Conservation (phyloP, 176 grass and related monocot species). For the Musa beccarii region DNA sequence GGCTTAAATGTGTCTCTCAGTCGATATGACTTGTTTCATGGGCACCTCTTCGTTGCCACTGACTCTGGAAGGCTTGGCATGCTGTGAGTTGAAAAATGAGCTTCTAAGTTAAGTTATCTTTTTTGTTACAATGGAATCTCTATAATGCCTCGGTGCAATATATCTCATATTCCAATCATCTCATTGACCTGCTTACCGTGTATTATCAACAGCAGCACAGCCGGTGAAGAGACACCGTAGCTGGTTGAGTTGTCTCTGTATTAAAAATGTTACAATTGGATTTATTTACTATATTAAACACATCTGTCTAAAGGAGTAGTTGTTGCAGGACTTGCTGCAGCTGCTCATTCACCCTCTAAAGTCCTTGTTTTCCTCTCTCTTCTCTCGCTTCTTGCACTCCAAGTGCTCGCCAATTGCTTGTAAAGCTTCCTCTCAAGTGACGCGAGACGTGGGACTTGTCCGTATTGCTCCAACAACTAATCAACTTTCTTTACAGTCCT, state of each 20-base stretch:
- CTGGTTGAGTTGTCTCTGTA: background rate
- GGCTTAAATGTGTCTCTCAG: constrained; percentile 67
- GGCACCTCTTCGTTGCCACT: constrained; percentile 75
- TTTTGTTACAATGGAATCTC: background rate
- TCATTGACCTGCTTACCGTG: background rate
- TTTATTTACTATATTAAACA: background rate
- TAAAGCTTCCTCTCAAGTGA: too few species aligned
- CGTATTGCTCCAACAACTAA: too few species aligned
- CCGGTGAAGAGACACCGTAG: background rate
- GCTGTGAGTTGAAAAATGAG: constrained; percentile 40
- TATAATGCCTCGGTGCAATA: background rate
- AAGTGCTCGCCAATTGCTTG: too few species aligned
- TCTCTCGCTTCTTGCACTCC: too few species aligned
- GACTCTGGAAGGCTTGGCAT: constrained; percentile 66
- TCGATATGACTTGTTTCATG: constrained; percentile 82
- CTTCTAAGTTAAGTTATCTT: background rate
- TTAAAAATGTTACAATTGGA: background rate
- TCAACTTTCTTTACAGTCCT: too few species aligned
- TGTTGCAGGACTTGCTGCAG: too few species aligned
- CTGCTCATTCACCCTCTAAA: too few species aligned
- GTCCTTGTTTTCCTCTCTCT: too few species aligned
- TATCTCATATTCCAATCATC: background rate
- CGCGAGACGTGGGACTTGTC: too few species aligned
- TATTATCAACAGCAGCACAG: background rate
- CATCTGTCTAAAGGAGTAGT: background rate